Evolutionary conservation across 345 rosid genomes (phyloP), one percentile per base, ranked within the genome.

Genomic region (Gossypium bickii): DNA sequence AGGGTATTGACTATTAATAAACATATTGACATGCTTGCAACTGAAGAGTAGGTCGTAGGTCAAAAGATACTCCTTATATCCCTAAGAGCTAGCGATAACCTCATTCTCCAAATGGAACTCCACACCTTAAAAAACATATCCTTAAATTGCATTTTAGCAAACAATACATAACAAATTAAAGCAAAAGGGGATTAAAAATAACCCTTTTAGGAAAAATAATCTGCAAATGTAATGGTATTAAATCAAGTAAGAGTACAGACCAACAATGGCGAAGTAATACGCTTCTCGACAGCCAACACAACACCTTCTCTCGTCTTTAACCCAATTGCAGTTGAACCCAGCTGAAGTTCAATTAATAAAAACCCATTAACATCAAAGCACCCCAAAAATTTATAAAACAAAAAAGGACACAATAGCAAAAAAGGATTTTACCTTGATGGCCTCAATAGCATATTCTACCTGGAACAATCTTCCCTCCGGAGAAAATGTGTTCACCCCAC

Each of bases 401-500:
- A 13, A 10, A 18, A 11, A 49, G 12, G 12, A 57, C 48, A 12
- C 43, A 47, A 15, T 12, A 11, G 6, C n/a, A 17, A 4, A 34
- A 34, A 34, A 0, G 12, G 71, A 25, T 71, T 2, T 18, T 80
- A 94, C 98, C 97, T 92, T 94, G 84, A 94, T 92, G 74, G 98
- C 97, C 85, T 94, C 98, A 79, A 94, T 92, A 41, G 98, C 98
- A 82, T 94, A 94, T 77, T 94, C 98, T 7, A 94, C 98, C 77
- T 94, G 98, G 82, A 94, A 92, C 59, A 94, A 80, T 76, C 98
- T 79, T 12, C 98, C 98, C 83, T 94, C 98, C 1, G 98, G 98
- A 78, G 98, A 94, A 79, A 94, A 94, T 58, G 98, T 92, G 88
- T 94, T 94, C 47, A 92, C 98, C 76, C 98, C 98, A 82, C 98